A percentile compares a stretch with the other conserved stretches of the same genome.
Evolutionary conservation across 192 early-diverging fungal genomes (phyloP).

Genomic region (Pecoramyces ruminantium): DNA sequence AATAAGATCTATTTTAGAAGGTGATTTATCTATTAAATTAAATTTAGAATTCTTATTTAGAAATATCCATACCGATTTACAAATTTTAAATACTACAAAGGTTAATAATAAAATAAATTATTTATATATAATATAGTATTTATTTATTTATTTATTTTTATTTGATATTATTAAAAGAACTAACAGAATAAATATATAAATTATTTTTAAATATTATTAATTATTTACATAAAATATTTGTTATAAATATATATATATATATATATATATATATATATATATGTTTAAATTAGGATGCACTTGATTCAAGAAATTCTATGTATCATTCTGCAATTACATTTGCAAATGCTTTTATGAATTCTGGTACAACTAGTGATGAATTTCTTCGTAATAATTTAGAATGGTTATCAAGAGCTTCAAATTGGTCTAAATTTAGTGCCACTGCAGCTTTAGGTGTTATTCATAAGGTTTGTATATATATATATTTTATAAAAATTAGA

Average conservation of each 20-base stretch:
- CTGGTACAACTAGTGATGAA: slow-evolving; percentile 93
- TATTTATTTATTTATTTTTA: too few relatives aligned
- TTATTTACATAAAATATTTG: too few relatives aligned
- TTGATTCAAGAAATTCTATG: slow-evolving; percentile 80
- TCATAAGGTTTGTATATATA: slow-evolving; percentile 43
- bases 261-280: too few relatives aligned
- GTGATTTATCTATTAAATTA: slow-evolving; percentile 77
- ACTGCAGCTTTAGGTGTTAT: slow-evolving; percentile 95
- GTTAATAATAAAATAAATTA: slow-evolving; percentile 1
- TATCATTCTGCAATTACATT: slow-evolving; percentile 91
- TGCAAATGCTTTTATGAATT: slow-evolving; percentile 95
- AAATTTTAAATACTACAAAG: slow-evolving; percentile 87
- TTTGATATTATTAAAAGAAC: too few relatives aligned
- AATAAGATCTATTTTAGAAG: slow-evolving; percentile 68
- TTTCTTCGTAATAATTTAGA: slow-evolving; percentile 94
- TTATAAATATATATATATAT: too few relatives aligned
- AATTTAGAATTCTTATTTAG: slow-evolving; percentile 87
- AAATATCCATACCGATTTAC: slow-evolving; percentile 90
- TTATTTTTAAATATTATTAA: too few relatives aligned
- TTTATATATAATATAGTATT: too few relatives aligned
- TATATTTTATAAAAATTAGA: too few relatives aligned
- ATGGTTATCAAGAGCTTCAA: slow-evolving; percentile 90
- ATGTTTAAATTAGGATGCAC: slow-evolving; percentile 34
- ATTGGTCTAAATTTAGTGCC: slow-evolving; percentile 98
- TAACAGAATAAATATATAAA: too few relatives aligned